phyloP scores from a whole-genome alignment of 768 basidiomycete genomes.

The Chlorophyllum brunneum region DNA sequence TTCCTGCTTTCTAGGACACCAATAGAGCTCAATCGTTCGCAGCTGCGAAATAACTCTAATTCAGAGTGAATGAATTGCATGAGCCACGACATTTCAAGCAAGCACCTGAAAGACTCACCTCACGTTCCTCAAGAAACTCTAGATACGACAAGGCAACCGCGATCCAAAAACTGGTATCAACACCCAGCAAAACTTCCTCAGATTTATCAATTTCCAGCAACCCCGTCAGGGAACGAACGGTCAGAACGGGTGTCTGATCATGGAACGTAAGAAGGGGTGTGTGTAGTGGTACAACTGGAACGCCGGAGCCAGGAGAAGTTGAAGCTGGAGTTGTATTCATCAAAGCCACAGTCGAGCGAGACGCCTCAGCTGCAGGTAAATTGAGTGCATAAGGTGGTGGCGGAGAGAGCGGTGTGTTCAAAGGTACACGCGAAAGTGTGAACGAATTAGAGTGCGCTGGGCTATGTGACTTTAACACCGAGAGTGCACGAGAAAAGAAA shows the following conservation, averaged over 20 bases:
- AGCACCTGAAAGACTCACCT: constrained; percentile 47
- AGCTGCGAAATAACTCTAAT: constrained; percentile 56
- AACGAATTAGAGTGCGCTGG: constrained; percentile 64
- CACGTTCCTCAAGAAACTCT: constrained; percentile 74
- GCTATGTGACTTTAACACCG: constrained; percentile 41
- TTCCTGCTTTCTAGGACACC: neutral
- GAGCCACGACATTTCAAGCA: neutral
- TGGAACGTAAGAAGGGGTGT: constrained; percentile 55
- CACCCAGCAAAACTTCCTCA: constrained; percentile 56
- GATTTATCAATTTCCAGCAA: constrained; percentile 57
- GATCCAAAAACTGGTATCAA: constrained; percentile 78
- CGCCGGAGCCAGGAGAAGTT: constrained; percentile 2
- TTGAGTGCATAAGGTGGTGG: constrained; percentile 35
- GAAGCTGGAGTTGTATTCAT: constrained; percentile 18
- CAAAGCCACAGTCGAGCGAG: constrained; percentile 16
- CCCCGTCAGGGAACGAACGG: constrained; percentile 55
- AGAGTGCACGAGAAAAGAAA: constrained; percentile 48
- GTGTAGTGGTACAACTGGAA: constrained; percentile 22
- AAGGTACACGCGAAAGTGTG: constrained; percentile 40
- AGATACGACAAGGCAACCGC: constrained; percentile 70
- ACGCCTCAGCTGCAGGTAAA: constrained; percentile 10
- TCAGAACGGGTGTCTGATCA: constrained; percentile 67
- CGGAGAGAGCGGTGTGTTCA: constrained; percentile 23
- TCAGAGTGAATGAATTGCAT: neutral
- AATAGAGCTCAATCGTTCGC: constrained; percentile 32